Base-by-base conservation (phyloP, 2,329 filamentous ascomycete genomes). In the Clarireedia hainanense region DNA sequence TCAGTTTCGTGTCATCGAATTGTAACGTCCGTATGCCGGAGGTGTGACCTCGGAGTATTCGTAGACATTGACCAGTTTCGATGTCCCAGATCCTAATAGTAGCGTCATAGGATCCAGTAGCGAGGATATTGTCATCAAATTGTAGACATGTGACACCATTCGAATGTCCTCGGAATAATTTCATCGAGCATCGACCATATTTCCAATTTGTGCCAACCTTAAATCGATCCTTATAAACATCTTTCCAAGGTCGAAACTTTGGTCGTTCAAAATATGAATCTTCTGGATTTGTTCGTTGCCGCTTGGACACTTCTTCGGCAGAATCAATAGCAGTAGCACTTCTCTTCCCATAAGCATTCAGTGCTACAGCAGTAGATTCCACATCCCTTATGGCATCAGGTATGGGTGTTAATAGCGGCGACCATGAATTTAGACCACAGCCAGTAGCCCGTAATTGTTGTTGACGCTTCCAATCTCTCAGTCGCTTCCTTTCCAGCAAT, bases 121-220 rank as follows among this genome's bases (percentile, higher is more conserved):
- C 92, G 50, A 99, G 78, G 58, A 95, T 88, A 63, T 89, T 89
- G 62, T 97, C 91, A 63, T 95, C 89, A 59, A 99, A 79, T 65
- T 78, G 79, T 47, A 80, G 70, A 65, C 74, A 80, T 40, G 74
- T 94, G 57, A 94, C 84, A 40, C 92, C 92, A 68, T 96, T 96
- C 10, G 82, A 85, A 71, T 97, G 86, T 1, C 91, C 92, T 63
- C 85, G 86, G 71, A 99, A 90, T 12, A 88, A 83, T 68, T 86
- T 91, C 63, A 89, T 86, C 6, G 85, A 85, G 73, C 87, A 97
- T 39, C 92, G 84, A 4, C 94, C 92, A 61, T 95, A 91, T 70
- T 96, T 95, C 94, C 94, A 99, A 70, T 97, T 97, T 58, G 86
- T 94, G 51, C 94, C 92, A 48, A 99, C 91, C 70, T 92, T 94